phyloP scores from a whole-genome alignment of 345 rosid species.

The Populus pruinosa region DNA sequence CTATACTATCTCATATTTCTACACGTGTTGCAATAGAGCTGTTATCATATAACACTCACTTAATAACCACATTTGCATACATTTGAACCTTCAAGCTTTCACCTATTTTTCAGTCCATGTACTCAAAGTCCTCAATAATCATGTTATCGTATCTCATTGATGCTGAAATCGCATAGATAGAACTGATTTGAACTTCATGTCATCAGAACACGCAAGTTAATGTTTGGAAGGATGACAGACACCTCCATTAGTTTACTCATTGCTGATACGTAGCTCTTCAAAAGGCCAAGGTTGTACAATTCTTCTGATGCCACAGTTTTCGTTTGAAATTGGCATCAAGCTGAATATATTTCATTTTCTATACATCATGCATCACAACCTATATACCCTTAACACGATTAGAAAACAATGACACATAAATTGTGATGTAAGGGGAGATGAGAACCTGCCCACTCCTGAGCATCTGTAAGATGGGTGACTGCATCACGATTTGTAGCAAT shows the following conservation, averaged over 20 bases:
- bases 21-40: no score
- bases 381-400: neutral
- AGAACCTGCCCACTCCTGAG: conserved; percentile 40
- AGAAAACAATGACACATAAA: conserved; percentile 1
- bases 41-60: neutral
- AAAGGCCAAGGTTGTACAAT: neutral
- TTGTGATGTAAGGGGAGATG: conserved; percentile 6
- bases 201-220: neutral
- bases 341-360: neutral
- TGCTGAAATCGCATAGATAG: neutral
- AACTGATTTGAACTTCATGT: neutral
- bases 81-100: neutral
- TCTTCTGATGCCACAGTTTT: neutral
- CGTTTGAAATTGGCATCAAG: neutral
- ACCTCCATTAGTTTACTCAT: neutral
- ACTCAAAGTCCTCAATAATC: neutral
- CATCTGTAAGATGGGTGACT: conserved; percentile 36
- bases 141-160: neutral
- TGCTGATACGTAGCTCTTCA: neutral
- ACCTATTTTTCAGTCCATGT: neutral
- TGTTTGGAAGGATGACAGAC: neutral
- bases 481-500: conserved; percentile 38
- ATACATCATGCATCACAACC: neutral
- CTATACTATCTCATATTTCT: neutral
- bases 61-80: neutral